Base-by-base conservation (phyloP, 768 basidiomycete species). In the Ephemerocybe angulata region DNA sequence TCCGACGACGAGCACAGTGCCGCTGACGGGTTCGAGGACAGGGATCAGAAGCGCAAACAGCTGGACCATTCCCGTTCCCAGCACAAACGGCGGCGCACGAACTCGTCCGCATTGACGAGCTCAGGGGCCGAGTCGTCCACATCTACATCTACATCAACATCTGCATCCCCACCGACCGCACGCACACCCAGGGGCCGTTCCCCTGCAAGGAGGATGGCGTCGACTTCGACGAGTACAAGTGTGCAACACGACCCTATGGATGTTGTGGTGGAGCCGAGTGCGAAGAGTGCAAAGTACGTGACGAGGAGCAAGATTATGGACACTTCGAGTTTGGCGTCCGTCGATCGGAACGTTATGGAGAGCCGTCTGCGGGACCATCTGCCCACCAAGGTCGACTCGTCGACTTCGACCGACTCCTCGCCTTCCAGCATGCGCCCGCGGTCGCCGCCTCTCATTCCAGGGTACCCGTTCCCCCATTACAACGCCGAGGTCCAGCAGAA, bases 241-340 rank as follows among this genome's bases (percentile, higher is more conserved):
- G n/a, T n/a, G n/a, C n/a, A n/a, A n/a, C n/a, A 25, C 52, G 4
- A 13, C 19, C 33, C 50, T 52, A 22, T 41, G 43, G 53, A 54
- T 4, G 19, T 49, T 2, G 25, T 22, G 25, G 53, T 37, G 4
- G 29, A 30, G 30, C 17, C 6, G 15, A 43, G 33, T 22, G n/a
- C 38, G 5, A 11, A 19, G 6, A 30, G 28, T 13, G 7, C 46
- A 25, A 48, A 28, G 27, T 42, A 55, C 27, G 22, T 50, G 8
- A 55, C 54, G 24, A 49, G 54, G 38, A 40, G 35, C 6, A 55
- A 55, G 48, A 29, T 55, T 19, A 55, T 55, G 54, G 48, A 55
- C 21, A 55, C 48, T 7, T 17, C 47, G 2, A 48, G 46, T 30
- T 29, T 55, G 47, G 37, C 48, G 35, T 5, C 33, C 25, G 27